phyloP scores from a whole-genome alignment of 768 basidiomycete species.

The Xerocomellus dryophilus region DNA sequence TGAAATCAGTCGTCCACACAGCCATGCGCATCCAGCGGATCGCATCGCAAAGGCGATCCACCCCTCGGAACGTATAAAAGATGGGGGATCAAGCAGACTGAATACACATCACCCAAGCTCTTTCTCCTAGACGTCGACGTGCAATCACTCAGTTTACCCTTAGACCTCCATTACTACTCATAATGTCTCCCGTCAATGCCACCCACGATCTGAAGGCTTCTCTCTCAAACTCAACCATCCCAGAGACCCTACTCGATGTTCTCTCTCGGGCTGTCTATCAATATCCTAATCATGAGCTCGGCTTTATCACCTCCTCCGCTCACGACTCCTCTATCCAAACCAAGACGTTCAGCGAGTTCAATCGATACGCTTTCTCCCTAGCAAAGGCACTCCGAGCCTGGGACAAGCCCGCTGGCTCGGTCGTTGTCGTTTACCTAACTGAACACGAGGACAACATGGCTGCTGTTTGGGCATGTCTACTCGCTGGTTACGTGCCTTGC shows the following conservation, averaged over 20 bases:
- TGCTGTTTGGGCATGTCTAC: conserved; percentile 31
- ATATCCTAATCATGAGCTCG: conserved; percentile 26
- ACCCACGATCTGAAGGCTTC: conserved; percentile 15
- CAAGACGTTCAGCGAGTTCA: conserved; percentile 23
- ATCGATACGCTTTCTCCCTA: conserved; percentile 13
- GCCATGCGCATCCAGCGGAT: not conserved
- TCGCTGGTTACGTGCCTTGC: conserved; percentile 32
- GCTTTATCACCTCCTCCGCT: conserved; percentile 30
- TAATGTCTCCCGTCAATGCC: conserved; percentile 13
- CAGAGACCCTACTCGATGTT: conserved; percentile 23
- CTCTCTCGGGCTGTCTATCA: conserved; percentile 18
- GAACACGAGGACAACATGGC: conserved; percentile 35
- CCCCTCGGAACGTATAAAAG: conserved; percentile 20
- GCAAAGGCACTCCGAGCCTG: conserved; percentile 21
- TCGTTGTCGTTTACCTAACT: conserved; percentile 29
- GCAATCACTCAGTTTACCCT: not conserved
- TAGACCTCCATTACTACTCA: not conserved
- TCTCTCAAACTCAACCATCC: conserved; percentile 2
- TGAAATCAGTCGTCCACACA: not conserved
- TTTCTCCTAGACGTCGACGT: conserved; percentile 1
- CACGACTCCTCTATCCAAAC: conserved; percentile 30
- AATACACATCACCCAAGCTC: not conserved
- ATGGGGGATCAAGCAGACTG: conserved; percentile 3
- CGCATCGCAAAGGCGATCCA: not conserved
- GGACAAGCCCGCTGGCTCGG: conserved; percentile 26